A percentile compares a stretch with the other conserved stretches of the same genome.
phyloP scores from a whole-genome alignment of 306 rosid species.

The Lathyrus oleraceus region DNA sequence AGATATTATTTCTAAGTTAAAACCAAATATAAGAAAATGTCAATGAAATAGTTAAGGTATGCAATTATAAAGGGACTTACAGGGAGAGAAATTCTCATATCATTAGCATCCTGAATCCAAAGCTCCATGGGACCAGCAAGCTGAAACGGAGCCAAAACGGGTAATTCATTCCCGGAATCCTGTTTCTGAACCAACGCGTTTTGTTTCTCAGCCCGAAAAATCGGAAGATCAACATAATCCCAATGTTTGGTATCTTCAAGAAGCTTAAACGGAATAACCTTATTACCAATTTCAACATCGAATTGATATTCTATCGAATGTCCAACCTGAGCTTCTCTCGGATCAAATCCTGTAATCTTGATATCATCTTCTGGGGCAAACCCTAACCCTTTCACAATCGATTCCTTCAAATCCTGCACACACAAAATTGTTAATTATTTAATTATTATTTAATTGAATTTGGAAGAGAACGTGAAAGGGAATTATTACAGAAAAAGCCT shows the following conservation, averaged over 20 bases:
- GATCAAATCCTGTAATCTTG: slow-evolving; percentile 72
- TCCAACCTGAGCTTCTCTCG: slow-evolving; percentile 77
- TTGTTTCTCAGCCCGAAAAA: slow-evolving; percentile 61
- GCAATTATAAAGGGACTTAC: slow-evolving; percentile 42
- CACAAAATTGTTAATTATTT: not conserved
- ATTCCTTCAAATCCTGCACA: slow-evolving; percentile 79
- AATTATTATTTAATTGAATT: not conserved
- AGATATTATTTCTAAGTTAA: no score
- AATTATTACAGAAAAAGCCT: slow-evolving; percentile 70
- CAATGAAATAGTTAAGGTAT: not conserved
- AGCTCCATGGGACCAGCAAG: slow-evolving; percentile 98
- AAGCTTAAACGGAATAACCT: slow-evolving; percentile 78
- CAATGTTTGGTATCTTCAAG: slow-evolving; percentile 77
- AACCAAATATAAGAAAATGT: not conserved
- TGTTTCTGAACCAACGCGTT: slow-evolving; percentile 52
- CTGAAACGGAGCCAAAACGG: slow-evolving; percentile 88
- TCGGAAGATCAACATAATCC: slow-evolving; percentile 87
- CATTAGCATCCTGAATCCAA: slow-evolving; percentile 89
- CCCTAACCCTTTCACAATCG: slow-evolving; percentile 77
- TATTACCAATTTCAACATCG: slow-evolving; percentile 70
- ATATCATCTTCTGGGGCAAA: slow-evolving; percentile 66
- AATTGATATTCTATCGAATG: slow-evolving; percentile 87
- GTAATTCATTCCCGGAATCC: slow-evolving; percentile 40
- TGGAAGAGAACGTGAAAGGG: not conserved
- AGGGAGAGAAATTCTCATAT: slow-evolving; percentile 80